Base-by-base conservation (phyloP, 1,284 basidiomycete species). In the Trichosporon sp. region DNA sequence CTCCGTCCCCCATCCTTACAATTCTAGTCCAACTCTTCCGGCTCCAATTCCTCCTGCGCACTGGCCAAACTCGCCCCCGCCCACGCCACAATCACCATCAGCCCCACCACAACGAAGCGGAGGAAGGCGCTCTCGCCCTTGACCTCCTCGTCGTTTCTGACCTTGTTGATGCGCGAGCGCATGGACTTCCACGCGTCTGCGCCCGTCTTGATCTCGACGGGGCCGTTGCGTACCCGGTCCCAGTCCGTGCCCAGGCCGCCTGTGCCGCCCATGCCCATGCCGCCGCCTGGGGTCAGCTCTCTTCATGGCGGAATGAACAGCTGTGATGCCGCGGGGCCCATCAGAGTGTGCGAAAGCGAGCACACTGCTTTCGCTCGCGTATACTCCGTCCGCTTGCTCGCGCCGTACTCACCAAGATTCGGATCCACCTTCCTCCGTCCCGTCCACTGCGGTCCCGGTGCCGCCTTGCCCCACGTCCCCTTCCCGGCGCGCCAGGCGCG, bases 71-170 rank as follows among this genome's bases (percentile, higher is more conserved):
- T 68, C n/a, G 46, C 43, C 67, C 19, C 37, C 21, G 59, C 19
- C 35, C 69, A 77, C 68, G 72, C 67, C 1, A 63, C 31, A 10
- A 63, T 12, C 14, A 63, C 59, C 59, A 63, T 63, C 14, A 63
- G 59, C 14, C 59, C 73, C 0, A 79, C 79, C 6, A 79, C 74
- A 0, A 76, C 68, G 59, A 78, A 77, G 26, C 77, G 73, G 77
- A 75, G 74, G 16, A 77, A 38, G n/a, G 70, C 70, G 4, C 74
- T 73, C 70, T 78, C 78, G 8, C 77, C 78, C 48, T 69, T 67
- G 5, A 70, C 70, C 40, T 70, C 75, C 37, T 73, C 76, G 65
- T 76, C 73, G n/a, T 66, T 71, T 3, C 76, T 69, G n/a, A 38
- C 16, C 46, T 56, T 56, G 8, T 66, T 69, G n/a, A 68, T 61